Conservation (phyloP, 2,329 filamentous ascomycete species). For the Talaromyces sp. region DNA sequence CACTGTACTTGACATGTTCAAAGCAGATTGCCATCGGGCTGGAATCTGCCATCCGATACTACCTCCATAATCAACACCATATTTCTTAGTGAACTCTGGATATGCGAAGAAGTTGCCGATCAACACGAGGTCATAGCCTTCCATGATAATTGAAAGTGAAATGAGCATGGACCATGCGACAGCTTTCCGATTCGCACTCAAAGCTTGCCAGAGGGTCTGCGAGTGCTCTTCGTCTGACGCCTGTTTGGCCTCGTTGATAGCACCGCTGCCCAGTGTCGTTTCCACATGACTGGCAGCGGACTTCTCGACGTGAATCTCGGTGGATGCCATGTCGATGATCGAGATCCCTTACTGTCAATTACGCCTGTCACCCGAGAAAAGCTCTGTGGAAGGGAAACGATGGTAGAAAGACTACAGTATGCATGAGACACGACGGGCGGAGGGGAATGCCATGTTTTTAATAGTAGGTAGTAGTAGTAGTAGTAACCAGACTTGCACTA, state of each 20-base stretch:
- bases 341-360: neutral
- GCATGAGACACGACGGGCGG: neutral
- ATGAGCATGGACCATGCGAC: constrained; percentile 79
- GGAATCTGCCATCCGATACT: constrained; percentile 36
- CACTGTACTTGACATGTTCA: constrained; percentile 13
- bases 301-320: constrained; percentile 25
- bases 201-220: constrained; percentile 71
- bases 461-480: too few relatives aligned
- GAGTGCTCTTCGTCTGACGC: constrained; percentile 51
- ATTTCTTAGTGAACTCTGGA: constrained; percentile 40
- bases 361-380: neutral
- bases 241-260: constrained; percentile 39
- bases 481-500: neutral
- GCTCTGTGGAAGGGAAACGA: neutral
- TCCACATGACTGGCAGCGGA: constrained; percentile 27
- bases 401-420: neutral
- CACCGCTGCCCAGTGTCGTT: constrained; percentile 26
- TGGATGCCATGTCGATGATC: constrained; percentile 5
- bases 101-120: constrained; percentile 72
- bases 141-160: constrained; percentile 88
- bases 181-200: constrained; percentile 81
- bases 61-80: constrained; percentile 30
- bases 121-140: constrained; percentile 78
- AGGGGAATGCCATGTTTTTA: neutral
- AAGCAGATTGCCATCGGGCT: constrained; percentile 16